Conservation (phyloP, 2,329 filamentous ascomycete species). For the Diplodia seriata region DNA sequence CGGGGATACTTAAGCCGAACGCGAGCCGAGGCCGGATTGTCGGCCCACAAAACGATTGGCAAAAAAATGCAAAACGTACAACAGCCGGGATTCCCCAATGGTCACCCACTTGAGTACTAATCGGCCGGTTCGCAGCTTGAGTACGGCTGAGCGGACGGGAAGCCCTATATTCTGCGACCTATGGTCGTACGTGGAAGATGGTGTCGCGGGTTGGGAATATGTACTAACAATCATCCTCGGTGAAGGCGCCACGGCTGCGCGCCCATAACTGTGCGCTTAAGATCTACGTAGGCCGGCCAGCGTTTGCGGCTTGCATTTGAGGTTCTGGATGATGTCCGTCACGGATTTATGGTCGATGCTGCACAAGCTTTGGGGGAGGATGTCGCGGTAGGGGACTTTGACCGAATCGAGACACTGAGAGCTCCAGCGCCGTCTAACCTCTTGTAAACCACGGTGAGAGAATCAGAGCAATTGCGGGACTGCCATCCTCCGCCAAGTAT, state of each 20-base stretch:
- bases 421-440: background rate
- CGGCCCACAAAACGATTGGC: too few species aligned
- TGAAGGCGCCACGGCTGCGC: background rate
- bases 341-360: background rate
- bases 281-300: background rate
- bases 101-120: too few species aligned
- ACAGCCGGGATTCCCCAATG: too few species aligned
- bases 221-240: background rate
- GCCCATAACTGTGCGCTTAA: background rate
- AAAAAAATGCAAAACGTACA: too few species aligned
- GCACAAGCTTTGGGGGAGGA: background rate
- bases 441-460: background rate
- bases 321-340: background rate
- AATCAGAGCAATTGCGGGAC: background rate
- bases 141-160: too few species aligned
- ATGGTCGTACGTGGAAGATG: too few species aligned
- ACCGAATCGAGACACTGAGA: background rate
- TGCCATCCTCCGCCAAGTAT: background rate
- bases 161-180: too few species aligned
- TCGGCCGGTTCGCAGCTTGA: too few species aligned
- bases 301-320: background rate
- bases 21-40: too few species aligned
- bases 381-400: background rate
- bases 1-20: too few species aligned
- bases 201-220: too few species aligned